phyloP scores from a whole-genome alignment of 352 stramenopile genomes.

The Poterioochromonas sp. region DNA sequence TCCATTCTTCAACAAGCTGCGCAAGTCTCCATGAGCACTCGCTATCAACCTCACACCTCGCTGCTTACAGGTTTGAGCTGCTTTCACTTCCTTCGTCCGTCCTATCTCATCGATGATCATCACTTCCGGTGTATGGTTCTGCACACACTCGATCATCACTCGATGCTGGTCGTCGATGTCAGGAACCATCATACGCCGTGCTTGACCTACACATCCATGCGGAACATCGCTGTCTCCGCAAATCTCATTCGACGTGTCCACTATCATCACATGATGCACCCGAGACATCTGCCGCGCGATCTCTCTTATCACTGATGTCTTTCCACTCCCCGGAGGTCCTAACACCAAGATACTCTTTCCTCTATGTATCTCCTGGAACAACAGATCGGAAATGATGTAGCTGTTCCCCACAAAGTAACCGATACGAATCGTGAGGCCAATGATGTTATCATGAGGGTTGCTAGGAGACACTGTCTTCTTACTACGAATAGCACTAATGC shows the following conservation, averaged over 20 bases:
- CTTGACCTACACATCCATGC: conserved; percentile 59
- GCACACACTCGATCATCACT: conserved; percentile 74
- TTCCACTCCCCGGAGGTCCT: conserved; percentile 53
- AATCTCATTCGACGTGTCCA: conserved; percentile 82
- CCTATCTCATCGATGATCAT: conserved; percentile 79
- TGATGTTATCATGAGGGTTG: conserved; percentile 38
- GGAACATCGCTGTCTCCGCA: conserved; percentile 64
- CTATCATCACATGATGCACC: conserved; percentile 54
- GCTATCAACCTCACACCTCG: conserved; percentile 67
- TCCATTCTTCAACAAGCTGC: conserved; percentile 66
- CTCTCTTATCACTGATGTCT: conserved; percentile 71
- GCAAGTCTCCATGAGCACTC: conserved; percentile 67
- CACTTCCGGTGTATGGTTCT: conserved; percentile 73
- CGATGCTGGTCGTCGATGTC: conserved; percentile 56
- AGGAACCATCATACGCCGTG: conserved; percentile 66
- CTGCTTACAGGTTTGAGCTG: conserved; percentile 57
- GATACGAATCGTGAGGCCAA: conserved; percentile 63
- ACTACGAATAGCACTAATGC: conserved; percentile 61
- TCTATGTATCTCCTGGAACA: conserved; percentile 49
- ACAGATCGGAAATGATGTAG: conserved; percentile 57
- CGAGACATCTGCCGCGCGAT: conserved; percentile 58
- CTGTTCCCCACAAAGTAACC: conserved; percentile 59
- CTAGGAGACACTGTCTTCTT: conserved; percentile 5
- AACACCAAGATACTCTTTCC: conserved; percentile 7
- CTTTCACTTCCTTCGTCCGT: conserved; percentile 60